These are phyloP conservation scores for Cryptococcus amylolentus DNA, from an alignment of 1,284 basidiomycete genomes.

Conservation along the genomic window DNA sequence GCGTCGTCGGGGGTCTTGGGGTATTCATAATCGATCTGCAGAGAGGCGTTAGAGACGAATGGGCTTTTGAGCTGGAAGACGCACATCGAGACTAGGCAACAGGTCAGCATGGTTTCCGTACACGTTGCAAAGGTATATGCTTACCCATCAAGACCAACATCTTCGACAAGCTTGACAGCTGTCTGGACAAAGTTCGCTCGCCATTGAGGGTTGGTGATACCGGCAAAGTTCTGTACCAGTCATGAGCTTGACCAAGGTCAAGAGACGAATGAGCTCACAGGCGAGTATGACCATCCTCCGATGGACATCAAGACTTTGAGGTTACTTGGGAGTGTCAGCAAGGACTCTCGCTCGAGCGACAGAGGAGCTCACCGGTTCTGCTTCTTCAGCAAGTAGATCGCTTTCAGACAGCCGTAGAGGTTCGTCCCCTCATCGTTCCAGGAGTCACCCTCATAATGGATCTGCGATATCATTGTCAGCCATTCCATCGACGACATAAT, in stretches of 20 bases:
- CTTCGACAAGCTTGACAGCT: constrained; percentile 70
- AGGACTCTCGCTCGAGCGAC: no score
- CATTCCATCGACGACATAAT: neutral
- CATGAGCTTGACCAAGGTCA: neutral
- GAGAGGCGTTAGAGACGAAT: neutral
- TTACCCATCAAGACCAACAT: constrained; percentile 84
- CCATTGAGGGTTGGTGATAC: constrained; percentile 57
- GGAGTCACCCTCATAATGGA: constrained; percentile 64
- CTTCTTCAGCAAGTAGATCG: constrained; percentile 76
- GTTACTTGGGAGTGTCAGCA: constrained; percentile 52
- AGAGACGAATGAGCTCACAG: constrained; percentile 37
- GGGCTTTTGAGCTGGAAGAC: constrained; percentile 39
- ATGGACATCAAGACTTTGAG: constrained; percentile 73
- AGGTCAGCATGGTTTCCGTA: neutral
- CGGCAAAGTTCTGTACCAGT: constrained; percentile 41
- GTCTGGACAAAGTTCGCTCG: constrained; percentile 67
- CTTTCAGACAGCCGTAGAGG: constrained; percentile 82
- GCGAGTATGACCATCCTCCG: constrained; percentile 85
- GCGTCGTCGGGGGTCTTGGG: constrained; percentile 52
- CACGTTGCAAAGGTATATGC: constrained; percentile 21
- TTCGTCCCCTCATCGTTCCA: constrained; percentile 84
- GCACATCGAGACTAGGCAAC: constrained; percentile 58
- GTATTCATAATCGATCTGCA: constrained; percentile 54
- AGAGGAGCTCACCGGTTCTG: constrained; percentile 56
- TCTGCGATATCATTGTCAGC: constrained; percentile 50